These are phyloP conservation scores for Pezicula rhizophila DNA, from an alignment of 2,329 filamentous ascomycete genomes.

Conservation along the genomic window DNA sequence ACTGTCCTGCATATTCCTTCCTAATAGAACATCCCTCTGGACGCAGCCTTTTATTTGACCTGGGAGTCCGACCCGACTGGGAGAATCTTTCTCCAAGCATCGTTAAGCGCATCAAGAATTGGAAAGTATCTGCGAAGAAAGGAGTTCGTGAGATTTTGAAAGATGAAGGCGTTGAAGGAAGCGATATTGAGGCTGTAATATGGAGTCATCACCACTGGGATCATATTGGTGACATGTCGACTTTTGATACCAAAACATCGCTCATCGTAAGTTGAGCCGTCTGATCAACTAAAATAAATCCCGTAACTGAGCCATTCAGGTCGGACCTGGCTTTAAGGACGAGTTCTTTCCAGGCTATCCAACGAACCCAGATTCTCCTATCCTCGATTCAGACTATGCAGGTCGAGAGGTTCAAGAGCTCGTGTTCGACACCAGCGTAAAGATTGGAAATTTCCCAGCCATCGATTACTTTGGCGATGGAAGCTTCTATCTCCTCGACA, in stretches of 20 bases:
- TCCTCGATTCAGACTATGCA: conserved; percentile 35
- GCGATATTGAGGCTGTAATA: conserved; percentile 29
- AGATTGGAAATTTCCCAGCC: conserved; percentile 37
- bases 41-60: conserved; percentile 29
- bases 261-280: conserved; percentile 23
- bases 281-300: too few species aligned
- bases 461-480: conserved; percentile 50
- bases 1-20: conserved; percentile 38
- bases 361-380: conserved; percentile 29
- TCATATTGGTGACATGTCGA: conserved; percentile 36
- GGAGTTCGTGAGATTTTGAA: conserved; percentile 35
- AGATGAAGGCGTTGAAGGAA: conserved; percentile 29
- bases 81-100: conserved; percentile 31
- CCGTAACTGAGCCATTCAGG: conserved; percentile 8
- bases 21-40: conserved; percentile 37
- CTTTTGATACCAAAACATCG: conserved; percentile 35
- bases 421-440: conserved; percentile 24
- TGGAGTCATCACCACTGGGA: conserved; percentile 35
- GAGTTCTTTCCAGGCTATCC: conserved; percentile 39
- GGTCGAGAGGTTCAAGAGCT: conserved; percentile 30
- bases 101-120: conserved; percentile 26
- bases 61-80: conserved; percentile 36
- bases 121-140: conserved; percentile 34
- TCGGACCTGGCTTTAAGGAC: conserved; percentile 40
- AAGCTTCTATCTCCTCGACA: conserved; percentile 46